Base-by-base conservation (phyloP, 2,329 filamentous ascomycete species). In the Colletotrichum camelliae region DNA sequence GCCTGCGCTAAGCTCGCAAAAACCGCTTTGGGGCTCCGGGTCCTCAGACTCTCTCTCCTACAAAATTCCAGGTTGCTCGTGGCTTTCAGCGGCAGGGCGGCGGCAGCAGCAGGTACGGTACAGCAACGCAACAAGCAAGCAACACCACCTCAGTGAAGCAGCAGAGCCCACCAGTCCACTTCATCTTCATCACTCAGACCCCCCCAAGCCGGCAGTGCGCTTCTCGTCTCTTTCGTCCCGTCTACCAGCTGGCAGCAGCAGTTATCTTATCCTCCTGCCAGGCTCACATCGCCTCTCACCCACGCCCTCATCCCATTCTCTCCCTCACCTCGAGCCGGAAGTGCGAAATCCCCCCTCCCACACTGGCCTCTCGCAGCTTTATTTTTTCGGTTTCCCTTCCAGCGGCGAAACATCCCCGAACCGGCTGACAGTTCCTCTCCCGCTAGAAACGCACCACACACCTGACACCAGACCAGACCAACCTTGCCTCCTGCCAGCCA, bases 1-100 rank as follows among this genome's bases (percentile, higher is more conserved):
- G 75, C 37, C 66, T 76, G 74, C 78, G 79, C 77, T 77, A 78
- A 77, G 74, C 66, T 79, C 81, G 80, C 78, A 77, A 81, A 77
- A 80, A 72, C 80, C 78, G 79, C 79, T 80, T 80, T 80, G 68
- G 74, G 74, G 72, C 67, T 60, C 33, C 52, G 29, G 67, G 29
- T 24, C 29, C 70, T 48, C 72, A 72, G 69, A 70, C 69, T 65
- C 70, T 67, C 57, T 66, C 70, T 77, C 64, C 70, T 76, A 68
- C 75, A 77, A 52, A 52, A 76, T 72, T 73, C 73, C 72, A 61
- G 55, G 33, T 72, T 52, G 37, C 61, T 67, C 52, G 43, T 48
- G 43, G 43, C 43, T 48, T 48, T 31, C 58, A 71, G 67, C 68
- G 33, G n/a, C 43, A 10, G 18, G 18, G 2, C 64, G 24, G 64